Base-by-base conservation (phyloP, 768 basidiomycete species). In the Kwoniella dejecticola region DNA sequence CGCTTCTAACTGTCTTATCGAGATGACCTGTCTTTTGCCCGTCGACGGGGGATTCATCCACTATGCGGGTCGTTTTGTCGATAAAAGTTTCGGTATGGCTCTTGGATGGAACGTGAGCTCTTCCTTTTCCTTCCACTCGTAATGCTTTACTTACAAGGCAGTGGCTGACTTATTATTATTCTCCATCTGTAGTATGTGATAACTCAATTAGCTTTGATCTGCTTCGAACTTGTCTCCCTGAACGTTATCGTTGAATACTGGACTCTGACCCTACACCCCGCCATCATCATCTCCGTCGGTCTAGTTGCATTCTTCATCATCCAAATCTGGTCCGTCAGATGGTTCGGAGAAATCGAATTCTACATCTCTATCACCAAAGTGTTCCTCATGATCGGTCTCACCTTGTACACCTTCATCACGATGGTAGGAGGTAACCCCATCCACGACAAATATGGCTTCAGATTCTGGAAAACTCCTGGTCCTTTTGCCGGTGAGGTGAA, bases 401-500 rank as follows among this genome's bases (percentile, higher is more conserved):
- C 84, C 58, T 60, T 75, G n/a, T 86, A 85, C 70, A 86, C 85
- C 1, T 84, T 86, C 59, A 72, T 85, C 41, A 85, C 84, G 15
- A 85, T 86, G 85, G 82, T 84, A 8, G 85, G 85, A 24, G 85
- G 85, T 15, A 86, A 86, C 71, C 85, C 85, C 1, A 63, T 81
- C 27, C 82, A 80, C 46, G 84, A 86, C 58, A 81, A 67, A 2
- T 86, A 84, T 68, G 67, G 67, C 12, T 68, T 68, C 55, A 54
- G 67, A 40, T 71, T 33, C 50, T 68, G 66, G 66, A 71, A 68
- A 57, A 55, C 57, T 30, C 69, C 63, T 19, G 66, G 66, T 19
- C 67, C 59, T 10, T 61, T 68, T 26, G 57, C 62, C 30, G 62
- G 62, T 24, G 44, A 49, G 17, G 40, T 33, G 30, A 50, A 45